phyloP scores from a whole-genome alignment of 768 basidiomycete species.

The Crassisporium funariophilum region DNA sequence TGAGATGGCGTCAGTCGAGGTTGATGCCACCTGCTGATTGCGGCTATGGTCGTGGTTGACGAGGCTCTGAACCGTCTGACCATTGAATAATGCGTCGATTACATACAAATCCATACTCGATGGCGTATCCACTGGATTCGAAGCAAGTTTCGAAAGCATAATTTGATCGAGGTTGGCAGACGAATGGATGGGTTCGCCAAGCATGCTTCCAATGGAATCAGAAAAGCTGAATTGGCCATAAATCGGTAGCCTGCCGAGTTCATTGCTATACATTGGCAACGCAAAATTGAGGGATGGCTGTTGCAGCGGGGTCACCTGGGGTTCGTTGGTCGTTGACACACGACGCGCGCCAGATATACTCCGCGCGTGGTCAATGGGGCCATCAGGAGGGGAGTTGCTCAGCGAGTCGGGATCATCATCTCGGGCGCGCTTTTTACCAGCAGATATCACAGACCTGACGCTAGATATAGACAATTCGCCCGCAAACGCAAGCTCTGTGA shows the following conservation, averaged over 20 bases:
- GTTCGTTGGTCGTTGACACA: slow-evolving; percentile 21
- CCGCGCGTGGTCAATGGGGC: slow-evolving; percentile 18
- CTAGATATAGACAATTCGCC: slow-evolving; percentile 31
- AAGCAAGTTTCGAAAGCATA: slow-evolving; percentile 5
- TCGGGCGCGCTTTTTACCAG: slow-evolving; percentile 18
- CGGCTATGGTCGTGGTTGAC: not conserved
- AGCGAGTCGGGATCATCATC: slow-evolving; percentile 14
- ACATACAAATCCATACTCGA: slow-evolving; percentile 8
- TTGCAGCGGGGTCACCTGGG: slow-evolving; percentile 8
- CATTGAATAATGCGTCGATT: slow-evolving; percentile 12
- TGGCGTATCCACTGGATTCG: not conserved
- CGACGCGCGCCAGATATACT: slow-evolving; percentile 30
- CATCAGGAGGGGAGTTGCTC: slow-evolving; percentile 12
- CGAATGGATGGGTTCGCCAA: slow-evolving; percentile 12
- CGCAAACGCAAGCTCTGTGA: slow-evolving; percentile 38
- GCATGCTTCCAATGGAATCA: slow-evolving; percentile 25
- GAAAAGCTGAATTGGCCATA: slow-evolving; percentile 43
- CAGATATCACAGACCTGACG: not conserved
- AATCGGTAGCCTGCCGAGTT: slow-evolving; percentile 56
- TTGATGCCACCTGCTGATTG: not conserved
- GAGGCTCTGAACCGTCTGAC: slow-evolving; percentile 3
- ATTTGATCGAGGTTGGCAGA: slow-evolving; percentile 7
- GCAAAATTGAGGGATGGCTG: slow-evolving; percentile 29
- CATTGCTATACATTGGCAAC: slow-evolving; percentile 58
- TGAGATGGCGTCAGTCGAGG: slow-evolving; percentile 5